A percentile compares a stretch with the other conserved stretches of the same genome.
Evolutionary conservation across 2,329 filamentous ascomycete genomes (phyloP).

Genomic region (Ophiostoma fasciatum): DNA sequence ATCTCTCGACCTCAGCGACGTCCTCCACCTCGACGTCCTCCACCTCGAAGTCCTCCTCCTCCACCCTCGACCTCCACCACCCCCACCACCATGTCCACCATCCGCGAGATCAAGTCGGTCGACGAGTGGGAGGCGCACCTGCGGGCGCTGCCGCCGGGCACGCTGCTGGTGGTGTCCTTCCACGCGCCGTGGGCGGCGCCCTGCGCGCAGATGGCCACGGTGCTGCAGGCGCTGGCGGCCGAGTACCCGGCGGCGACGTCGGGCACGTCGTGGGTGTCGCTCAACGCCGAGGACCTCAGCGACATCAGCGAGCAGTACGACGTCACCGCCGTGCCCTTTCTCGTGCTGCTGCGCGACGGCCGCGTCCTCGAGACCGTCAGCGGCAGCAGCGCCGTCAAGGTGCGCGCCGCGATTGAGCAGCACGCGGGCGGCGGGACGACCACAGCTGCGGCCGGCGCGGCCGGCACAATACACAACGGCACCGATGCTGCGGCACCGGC

Average conservation of each 20-base stretch:
- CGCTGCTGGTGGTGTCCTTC: constrained; percentile 80
- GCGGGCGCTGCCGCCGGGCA: constrained; percentile 48
- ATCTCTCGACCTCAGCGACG: no score
- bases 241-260: constrained; percentile 59
- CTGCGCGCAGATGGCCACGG: constrained; percentile 83
- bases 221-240: constrained; percentile 71
- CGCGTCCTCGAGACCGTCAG: constrained; percentile 72
- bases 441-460: constrained; percentile 20
- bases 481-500: no score
- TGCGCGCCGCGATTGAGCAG: constrained; percentile 72
- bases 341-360: constrained; percentile 66
- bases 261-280: constrained; percentile 71
- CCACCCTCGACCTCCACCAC: not conserved
- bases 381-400: constrained; percentile 76
- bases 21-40: no score
- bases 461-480: constrained; percentile 14
- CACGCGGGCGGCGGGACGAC: constrained; percentile 34
- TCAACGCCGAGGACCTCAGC: constrained; percentile 89
- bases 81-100: constrained; percentile 48
- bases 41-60: no score
- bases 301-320: constrained; percentile 88
- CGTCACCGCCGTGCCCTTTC: constrained; percentile 84
- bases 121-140: constrained; percentile 58
- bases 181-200: constrained; percentile 94
- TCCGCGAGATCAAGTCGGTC: constrained; percentile 63